Evolutionary conservation across 2,329 filamentous ascomycete species (phyloP).

Genomic region (Colletotrichum salicis): DNA sequence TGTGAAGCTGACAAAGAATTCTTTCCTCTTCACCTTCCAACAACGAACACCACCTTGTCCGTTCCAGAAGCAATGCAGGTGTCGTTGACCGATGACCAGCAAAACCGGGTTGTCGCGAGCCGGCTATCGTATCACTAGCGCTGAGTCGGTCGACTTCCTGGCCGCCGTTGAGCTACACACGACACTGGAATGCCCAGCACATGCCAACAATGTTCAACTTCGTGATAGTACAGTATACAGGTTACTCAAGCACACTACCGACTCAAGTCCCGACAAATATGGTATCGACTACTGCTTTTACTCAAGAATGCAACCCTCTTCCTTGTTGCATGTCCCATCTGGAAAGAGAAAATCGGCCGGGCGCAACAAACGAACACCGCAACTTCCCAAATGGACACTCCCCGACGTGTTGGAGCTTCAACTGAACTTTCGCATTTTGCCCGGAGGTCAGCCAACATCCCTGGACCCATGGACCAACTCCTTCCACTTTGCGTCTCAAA

Average conservation of each 20-base stretch:
- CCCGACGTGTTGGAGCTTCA: constrained; percentile 32
- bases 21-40: not conserved
- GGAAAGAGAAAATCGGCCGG: constrained; percentile 5
- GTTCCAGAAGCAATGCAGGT: not conserved
- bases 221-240: not conserved
- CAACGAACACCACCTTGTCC: not conserved
- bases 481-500: constrained; percentile 15
- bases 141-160: not conserved
- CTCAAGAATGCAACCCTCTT: not conserved
- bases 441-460: constrained; percentile 21
- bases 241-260: not conserved
- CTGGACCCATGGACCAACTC: constrained; percentile 27
- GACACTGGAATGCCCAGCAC: not conserved
- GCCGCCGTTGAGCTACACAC: not conserved
- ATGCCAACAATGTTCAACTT: not conserved
- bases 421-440: constrained; percentile 30
- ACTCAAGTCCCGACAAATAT: not conserved
- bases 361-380: not conserved
- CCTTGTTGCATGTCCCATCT: not conserved
- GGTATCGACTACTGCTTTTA: not conserved
- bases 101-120: not conserved
- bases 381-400: constrained; percentile 19
- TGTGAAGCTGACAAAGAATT: not conserved
- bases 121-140: not conserved
- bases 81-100: not conserved